Conservation (phyloP, 176 grass and related monocot species). For the Pontederia paniculata region DNA sequence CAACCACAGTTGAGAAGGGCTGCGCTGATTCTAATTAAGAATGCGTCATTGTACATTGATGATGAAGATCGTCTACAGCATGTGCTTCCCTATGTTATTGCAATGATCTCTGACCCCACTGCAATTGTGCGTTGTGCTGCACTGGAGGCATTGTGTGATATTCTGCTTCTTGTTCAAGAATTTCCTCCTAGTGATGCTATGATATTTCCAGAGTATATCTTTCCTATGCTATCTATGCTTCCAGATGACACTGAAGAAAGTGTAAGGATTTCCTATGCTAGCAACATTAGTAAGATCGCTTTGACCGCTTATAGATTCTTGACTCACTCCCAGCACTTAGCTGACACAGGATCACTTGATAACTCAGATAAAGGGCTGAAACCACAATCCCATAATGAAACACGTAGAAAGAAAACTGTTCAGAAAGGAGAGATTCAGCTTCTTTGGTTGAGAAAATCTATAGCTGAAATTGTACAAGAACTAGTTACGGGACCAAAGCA, state of each 20-base stretch:
- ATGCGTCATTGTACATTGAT: slow-evolving; percentile 73
- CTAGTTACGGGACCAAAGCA: slow-evolving; percentile 86
- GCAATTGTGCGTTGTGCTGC: slow-evolving; percentile 94
- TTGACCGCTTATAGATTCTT: slow-evolving; percentile 89
- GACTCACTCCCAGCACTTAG: slow-evolving; percentile 37
- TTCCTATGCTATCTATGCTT: slow-evolving; percentile 92
- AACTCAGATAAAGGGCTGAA: slow-evolving; percentile 26
- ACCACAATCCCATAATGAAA: slow-evolving; percentile 25
- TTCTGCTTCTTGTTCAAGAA: slow-evolving; percentile 76
- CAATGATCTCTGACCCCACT: slow-evolving; percentile 84
- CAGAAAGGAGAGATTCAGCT: slow-evolving; percentile 38
- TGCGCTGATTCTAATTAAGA: slow-evolving; percentile 62
- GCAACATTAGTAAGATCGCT: slow-evolving; percentile 89
- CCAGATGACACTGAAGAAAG: slow-evolving; percentile 98
- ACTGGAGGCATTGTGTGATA: slow-evolving; percentile 83
- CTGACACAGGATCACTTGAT: slow-evolving; percentile 36
- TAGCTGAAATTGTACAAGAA: slow-evolving; percentile 94
- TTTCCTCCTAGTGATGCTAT: slow-evolving; percentile 92
- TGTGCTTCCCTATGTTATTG: slow-evolving; percentile 93
- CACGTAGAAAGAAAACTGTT: slow-evolving; percentile 28
- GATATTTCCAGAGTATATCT: slow-evolving; percentile 97
- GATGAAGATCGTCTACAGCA: slow-evolving; percentile 89
- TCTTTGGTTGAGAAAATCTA: slow-evolving; percentile 51
- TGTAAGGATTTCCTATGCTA: slow-evolving; percentile 94
- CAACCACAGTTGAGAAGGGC: slow-evolving; percentile 83